Base-by-base conservation (phyloP, 192 early-diverging fungal species). In the Tieghemiomyces parasiticus region DNA sequence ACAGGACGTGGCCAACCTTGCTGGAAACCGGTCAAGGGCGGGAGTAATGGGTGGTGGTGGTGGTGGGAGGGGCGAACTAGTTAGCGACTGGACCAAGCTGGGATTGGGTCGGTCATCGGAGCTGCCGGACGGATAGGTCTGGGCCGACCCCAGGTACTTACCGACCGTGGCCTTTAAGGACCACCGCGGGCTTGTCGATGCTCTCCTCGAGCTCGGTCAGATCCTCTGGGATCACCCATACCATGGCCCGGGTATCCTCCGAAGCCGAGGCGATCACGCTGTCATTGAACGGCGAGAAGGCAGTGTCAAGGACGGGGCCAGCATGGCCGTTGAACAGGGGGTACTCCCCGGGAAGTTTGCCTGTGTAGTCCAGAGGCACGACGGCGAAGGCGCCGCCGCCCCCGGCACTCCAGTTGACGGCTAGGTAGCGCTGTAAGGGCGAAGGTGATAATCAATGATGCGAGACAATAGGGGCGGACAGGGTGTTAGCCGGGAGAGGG, bases 231-330 rank as follows among this genome's bases (percentile, higher is more conserved):
- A 99, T 90, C 14, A 71, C 81, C 92, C 95, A 99, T 46, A 97
- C 78, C 91, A 97, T 93, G 35, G 89, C 88, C 71, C 92, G 82
- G 68, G 76, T 80, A 68, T 86, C 88, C 65, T 92, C 88, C n/a
- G 82, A 73, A 50, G 74, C 81, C 12, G 86, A 88, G 26, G 96
- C 96, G 64, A 99, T 79, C 55, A 99, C 74, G 71, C 94, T 81
- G 70, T 99, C 96, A 62, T 97, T 96, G 75, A 96, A 99, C 29
- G 92, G 95, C 66, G 93, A 89, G 63, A 97, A 99, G 65, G 90
- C 90, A 22, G 94, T 99, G 71, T 99, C 96, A 55, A 99, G 76
- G 24, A 99, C 96, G 20, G 96, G 83, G 8, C 83, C 93, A 12
- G 87, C 83, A 65, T 99, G 96, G 30, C 90, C 94, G 61, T 84